Evolutionary conservation across 1,284 basidiomycete species (phyloP).

Genomic region (Ganoderma sinense): DNA sequence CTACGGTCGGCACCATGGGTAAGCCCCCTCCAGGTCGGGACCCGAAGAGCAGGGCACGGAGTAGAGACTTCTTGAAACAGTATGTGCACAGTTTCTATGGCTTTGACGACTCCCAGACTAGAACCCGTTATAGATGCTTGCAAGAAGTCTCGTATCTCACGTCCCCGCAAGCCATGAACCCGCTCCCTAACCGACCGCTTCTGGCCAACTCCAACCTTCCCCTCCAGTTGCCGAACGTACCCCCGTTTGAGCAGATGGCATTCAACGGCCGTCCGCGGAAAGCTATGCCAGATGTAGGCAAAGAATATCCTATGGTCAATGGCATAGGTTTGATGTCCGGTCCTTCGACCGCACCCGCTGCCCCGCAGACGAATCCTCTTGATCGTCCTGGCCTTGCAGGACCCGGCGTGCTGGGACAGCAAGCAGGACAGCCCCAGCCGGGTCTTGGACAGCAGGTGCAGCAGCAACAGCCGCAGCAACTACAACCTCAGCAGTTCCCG

Average conservation of each 20-base stretch:
- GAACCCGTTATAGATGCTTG: conserved; percentile 70
- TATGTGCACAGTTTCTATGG: conserved; percentile 48
- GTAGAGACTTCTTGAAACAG: conserved; percentile 98
- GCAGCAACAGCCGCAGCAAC: conserved; percentile 35
- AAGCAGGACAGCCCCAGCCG: conserved; percentile 43
- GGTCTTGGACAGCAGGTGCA: conserved; percentile 32
- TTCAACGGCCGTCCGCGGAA: conserved; percentile 83
- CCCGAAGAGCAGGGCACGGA: conserved; percentile 92
- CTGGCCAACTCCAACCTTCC: conserved; percentile 71
- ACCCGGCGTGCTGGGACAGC: conserved; percentile 47
- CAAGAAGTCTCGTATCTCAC: conserved; percentile 99
- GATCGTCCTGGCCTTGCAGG: conserved; percentile 60
- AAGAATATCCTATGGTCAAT: conserved; percentile 75
- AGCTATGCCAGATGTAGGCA: conserved; percentile 74
- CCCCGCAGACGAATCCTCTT: conserved; percentile 50
- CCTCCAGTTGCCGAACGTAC: conserved; percentile 71
- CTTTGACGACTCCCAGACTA: conserved; percentile 14
- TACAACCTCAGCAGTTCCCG: conserved; percentile 27
- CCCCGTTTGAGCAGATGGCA: conserved; percentile 74
- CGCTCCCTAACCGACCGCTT: conserved; percentile 86
- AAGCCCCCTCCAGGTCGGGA: conserved; percentile 84
- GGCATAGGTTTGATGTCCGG: conserved; percentile 61
- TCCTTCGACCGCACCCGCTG: conserved; percentile 55
- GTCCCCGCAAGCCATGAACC: conserved; percentile 96
- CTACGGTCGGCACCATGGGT: conserved; percentile 57